Base-by-base conservation (phyloP, 805 yeast species). In the Saccharomyces jurei region DNA sequence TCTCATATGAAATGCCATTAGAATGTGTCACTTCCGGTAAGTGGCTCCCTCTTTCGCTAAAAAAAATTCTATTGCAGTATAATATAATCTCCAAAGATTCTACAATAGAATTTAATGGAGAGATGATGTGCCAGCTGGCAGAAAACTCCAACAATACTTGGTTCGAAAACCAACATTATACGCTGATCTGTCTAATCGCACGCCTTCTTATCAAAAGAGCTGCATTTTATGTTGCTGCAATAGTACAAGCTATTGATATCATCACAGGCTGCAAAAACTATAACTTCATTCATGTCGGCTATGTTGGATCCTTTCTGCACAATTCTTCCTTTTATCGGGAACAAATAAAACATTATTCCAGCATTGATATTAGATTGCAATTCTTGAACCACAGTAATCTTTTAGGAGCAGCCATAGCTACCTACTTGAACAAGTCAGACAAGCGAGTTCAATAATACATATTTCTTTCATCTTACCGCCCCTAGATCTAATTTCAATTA, bases 21-120 rank as follows among this genome's bases (percentile, higher is more conserved):
- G 71, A 67, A 51, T 59, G 53, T 54, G 58, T 66, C 21, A 58
- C 70, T 0, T 52, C 65, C 1, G 71, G 71, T 6, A 67, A 61
- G 50, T 65, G 66, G 59, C 17, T 67, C 13, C 64, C 71, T 4
- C 13, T 53, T n/a, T 54, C 64, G 1, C 53, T 66, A 13, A 29
- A 54, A n/a, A 62, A 55, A 2, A 54, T 65, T 11, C 49, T 65
- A 46, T 22, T 49, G 5, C 41, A 56, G 28, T 62, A 61, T 49
- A 26, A 54, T 5, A 41, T 63, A 29, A 32, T 49, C 8, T 55
- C 58, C 21, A 31, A 10, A 25, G 4, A 21, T 21, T 48, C 47
- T 14, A n/a, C 26, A 3, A n/a, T 22, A n/a, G 47, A 50, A 17
- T 54, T 63, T 41, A 63, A 65, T 56, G 69, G 69, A 8, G 57